A percentile compares a stretch with the other conserved stretches of the same genome.
Evolutionary conservation across 257 asterid species (phyloP).

Genomic region (Penstemon newberryi): DNA sequence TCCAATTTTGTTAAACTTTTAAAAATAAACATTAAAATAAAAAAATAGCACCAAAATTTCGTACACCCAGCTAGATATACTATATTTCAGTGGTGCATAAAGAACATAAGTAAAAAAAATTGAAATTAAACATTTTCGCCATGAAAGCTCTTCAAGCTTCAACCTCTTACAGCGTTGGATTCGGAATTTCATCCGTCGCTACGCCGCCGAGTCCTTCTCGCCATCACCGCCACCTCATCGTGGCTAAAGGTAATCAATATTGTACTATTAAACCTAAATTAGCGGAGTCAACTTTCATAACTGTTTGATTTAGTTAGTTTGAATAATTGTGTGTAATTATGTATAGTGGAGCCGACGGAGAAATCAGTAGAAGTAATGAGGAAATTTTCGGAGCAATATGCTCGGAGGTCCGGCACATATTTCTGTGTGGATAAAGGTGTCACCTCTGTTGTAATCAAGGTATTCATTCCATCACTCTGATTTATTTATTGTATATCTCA

Average conservation of each 20-base stretch:
- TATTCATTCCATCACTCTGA: constrained; percentile 7
- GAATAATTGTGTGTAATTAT: constrained; percentile 27
- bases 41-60: not conserved
- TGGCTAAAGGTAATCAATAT: constrained; percentile 52
- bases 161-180: constrained; percentile 65
- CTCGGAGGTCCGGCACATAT: constrained; percentile 79
- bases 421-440: constrained; percentile 94
- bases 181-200: constrained; percentile 49
- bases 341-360: constrained; percentile 81
- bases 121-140: constrained; percentile 30
- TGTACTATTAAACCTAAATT: not conserved
- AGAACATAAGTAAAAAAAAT: not conserved
- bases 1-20: constrained; percentile 9
- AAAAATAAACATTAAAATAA: not conserved
- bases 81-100: constrained; percentile 25
- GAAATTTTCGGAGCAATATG: constrained; percentile 99
- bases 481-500: constrained; percentile 6
- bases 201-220: constrained; percentile 44
- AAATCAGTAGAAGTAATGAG: constrained; percentile 95
- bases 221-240: constrained; percentile 36
- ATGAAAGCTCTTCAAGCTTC: constrained; percentile 88
- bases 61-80: not conserved
- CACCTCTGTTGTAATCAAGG: constrained; percentile 91
- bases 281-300: not conserved
- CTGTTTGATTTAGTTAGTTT: not conserved